These are phyloP conservation scores for Arachnomyces sp. DNA, from an alignment of 2,329 filamentous ascomycete species.

Conservation along the genomic window DNA sequence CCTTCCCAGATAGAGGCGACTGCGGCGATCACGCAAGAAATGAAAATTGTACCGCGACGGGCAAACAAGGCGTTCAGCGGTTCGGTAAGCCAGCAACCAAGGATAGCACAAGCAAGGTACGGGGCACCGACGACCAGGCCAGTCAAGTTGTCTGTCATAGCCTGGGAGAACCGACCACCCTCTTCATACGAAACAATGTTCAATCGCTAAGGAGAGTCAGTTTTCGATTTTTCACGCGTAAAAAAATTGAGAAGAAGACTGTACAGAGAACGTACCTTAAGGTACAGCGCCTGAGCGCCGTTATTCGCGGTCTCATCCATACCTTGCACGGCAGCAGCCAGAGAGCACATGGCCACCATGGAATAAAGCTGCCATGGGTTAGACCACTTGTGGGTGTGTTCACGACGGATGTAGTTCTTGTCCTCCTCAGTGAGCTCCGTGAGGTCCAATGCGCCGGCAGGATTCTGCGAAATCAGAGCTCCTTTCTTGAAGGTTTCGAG, in stretches of 20 bases:
- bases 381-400: constrained; percentile 44
- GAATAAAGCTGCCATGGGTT: constrained; percentile 44
- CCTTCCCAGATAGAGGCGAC: constrained; percentile 37
- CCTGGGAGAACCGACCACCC: constrained; percentile 16
- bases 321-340: constrained; percentile 48
- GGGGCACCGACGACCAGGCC: constrained; percentile 39
- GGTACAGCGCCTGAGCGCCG: constrained; percentile 34
- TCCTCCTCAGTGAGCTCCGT: constrained; percentile 39
- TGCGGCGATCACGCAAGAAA: constrained; percentile 34
- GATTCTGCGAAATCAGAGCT: constrained; percentile 45
- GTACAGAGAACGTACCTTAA: constrained; percentile 15
- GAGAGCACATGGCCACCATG: constrained; percentile 39
- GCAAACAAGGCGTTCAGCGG: constrained; percentile 38
- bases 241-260: background rate
- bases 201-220: constrained; percentile 3
- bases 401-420: constrained; percentile 32
- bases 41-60: constrained; percentile 39
- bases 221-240: background rate
- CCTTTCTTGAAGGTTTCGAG: constrained; percentile 44
- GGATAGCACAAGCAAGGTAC: constrained; percentile 36
- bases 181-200: constrained; percentile 6
- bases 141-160: constrained; percentile 27
- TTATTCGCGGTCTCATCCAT: constrained; percentile 46
- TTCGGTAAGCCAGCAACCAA: constrained; percentile 43
- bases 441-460: constrained; percentile 41